phyloP scores from a whole-genome alignment of 225 moss, liverwort and hornwort species.

The Thuidium tamariscinum region DNA sequence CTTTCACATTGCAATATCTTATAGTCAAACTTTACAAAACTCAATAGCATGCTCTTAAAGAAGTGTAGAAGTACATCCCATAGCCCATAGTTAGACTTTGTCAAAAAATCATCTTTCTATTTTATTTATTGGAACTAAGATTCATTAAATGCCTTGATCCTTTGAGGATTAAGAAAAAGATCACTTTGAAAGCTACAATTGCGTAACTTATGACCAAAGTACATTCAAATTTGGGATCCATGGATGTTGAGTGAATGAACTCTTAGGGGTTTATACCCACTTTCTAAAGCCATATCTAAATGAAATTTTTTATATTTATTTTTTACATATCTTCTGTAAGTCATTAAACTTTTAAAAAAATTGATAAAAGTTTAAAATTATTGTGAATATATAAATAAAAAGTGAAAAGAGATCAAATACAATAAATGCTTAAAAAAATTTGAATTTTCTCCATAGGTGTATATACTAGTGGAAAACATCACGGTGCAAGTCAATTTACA shows the following conservation, averaged over 20 bases:
- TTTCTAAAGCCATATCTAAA: neutral
- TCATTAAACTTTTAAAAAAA: too few species aligned
- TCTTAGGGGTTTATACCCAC: rapidly evolving
- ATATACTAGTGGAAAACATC: neutral
- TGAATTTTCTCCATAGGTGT: rapidly evolving
- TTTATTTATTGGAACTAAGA: neutral
- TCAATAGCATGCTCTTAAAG: neutral
- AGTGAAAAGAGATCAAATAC: neutral
- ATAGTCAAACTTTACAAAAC: too few species aligned
- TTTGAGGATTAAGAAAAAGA: neutral
- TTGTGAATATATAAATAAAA: neutral
- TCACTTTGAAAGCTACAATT: neutral
- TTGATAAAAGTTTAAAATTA: neutral
- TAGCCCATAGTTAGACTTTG: too few species aligned
- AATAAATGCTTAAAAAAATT: neutral
- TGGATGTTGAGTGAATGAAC: neutral
- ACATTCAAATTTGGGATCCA: neutral
- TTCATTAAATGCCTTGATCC: neutral
- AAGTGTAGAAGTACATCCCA: neutral
- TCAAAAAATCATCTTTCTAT: neutral
- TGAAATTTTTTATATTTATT: neutral
- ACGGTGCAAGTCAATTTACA: neutral
- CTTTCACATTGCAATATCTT: neutral
- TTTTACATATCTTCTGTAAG: neutral
- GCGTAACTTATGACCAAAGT: neutral